A percentile compares a stretch with the other conserved stretches of the same genome.
These are phyloP conservation scores for Bruguiera hainesii DNA, from an alignment of 441 rosid genomes.

Conservation along the genomic window DNA sequence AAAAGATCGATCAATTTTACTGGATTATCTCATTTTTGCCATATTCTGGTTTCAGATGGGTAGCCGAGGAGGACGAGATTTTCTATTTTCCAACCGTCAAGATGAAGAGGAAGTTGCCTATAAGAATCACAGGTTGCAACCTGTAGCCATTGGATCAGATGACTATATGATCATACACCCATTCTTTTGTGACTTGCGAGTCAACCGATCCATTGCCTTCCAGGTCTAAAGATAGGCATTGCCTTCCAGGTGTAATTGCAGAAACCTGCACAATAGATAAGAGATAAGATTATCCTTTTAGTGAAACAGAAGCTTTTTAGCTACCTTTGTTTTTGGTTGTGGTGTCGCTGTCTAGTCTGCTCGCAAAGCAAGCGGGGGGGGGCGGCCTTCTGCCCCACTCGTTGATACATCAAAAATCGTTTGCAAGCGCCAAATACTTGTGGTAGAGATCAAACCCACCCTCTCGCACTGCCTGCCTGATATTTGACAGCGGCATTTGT, in stretches of 20 bases:
- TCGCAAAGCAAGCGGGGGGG: constrained; percentile 9
- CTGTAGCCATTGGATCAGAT: too few species aligned
- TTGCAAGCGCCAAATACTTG: constrained; percentile 19
- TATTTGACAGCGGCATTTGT: constrained; percentile 23
- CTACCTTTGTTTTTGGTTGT: constrained; percentile 29
- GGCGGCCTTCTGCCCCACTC: constrained; percentile 9
- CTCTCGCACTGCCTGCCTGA: constrained; percentile 16
- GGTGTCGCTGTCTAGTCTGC: constrained; percentile 27
- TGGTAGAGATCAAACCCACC: too few species aligned
- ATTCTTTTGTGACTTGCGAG: too few species aligned
- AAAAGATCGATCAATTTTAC: neutral
- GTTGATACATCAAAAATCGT: constrained; percentile 18
- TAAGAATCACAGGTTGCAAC: constrained; percentile 37
- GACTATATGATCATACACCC: too few species aligned
- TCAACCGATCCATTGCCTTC: too few species aligned
- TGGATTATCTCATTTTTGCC: neutral
- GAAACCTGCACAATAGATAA: too few species aligned
- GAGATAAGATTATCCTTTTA: too few species aligned
- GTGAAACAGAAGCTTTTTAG: too few species aligned
- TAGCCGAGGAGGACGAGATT: constrained; percentile 66
- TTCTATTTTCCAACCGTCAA: constrained; percentile 83
- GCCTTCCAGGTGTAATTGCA: too few species aligned
- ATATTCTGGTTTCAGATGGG: constrained; percentile 53
- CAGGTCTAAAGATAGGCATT: too few species aligned
- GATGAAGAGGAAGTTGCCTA: constrained; percentile 84